These are phyloP conservation scores for Chlorella sp. DNA, from an alignment of 139 green algal genomes.

Conservation along the genomic window DNA sequence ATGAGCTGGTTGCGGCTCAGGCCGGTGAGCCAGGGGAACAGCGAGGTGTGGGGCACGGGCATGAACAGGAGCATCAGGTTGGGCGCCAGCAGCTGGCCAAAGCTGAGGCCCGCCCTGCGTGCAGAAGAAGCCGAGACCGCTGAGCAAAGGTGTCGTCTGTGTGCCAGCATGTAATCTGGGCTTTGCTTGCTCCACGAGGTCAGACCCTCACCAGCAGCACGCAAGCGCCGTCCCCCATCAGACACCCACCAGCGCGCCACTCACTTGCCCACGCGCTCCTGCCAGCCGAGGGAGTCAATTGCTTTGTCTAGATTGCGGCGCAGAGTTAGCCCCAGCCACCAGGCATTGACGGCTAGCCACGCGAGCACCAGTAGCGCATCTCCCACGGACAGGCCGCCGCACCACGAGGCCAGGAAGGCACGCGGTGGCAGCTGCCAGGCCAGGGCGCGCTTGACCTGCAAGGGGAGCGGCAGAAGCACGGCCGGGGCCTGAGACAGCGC, in stretches of 20 bases:
- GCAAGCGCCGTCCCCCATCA: too few relatives aligned
- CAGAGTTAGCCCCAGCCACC: neutral
- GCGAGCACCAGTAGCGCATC: neutral
- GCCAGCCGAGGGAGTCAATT: too few relatives aligned
- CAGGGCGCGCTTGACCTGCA: neutral
- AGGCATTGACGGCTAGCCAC: slow-evolving; percentile 21
- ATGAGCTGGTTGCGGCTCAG: slow-evolving; percentile 29
- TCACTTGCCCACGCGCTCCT: slow-evolving; percentile 10
- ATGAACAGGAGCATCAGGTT: slow-evolving; percentile 48
- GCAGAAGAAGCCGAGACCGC: neutral
- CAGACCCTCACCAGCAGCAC: neutral
- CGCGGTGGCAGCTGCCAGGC: slow-evolving; percentile 31
- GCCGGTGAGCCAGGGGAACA: slow-evolving; percentile 34
- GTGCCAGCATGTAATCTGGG: too few relatives aligned
- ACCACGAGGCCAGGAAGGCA: slow-evolving; percentile 27
- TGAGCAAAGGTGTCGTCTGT: too few relatives aligned
- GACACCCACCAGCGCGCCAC: neutral
- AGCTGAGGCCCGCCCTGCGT: slow-evolving; percentile 20
- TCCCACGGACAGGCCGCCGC: slow-evolving; percentile 21
- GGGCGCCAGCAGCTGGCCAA: slow-evolving; percentile 34
- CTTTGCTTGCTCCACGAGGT: too few relatives aligned
- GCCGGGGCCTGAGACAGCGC: too few relatives aligned
- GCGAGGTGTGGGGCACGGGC: slow-evolving; percentile 43
- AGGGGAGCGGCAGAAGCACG: too few relatives aligned
- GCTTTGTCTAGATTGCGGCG: neutral